phyloP scores from a whole-genome alignment of 768 basidiomycete genomes.

The Tephrocybe sp. region DNA sequence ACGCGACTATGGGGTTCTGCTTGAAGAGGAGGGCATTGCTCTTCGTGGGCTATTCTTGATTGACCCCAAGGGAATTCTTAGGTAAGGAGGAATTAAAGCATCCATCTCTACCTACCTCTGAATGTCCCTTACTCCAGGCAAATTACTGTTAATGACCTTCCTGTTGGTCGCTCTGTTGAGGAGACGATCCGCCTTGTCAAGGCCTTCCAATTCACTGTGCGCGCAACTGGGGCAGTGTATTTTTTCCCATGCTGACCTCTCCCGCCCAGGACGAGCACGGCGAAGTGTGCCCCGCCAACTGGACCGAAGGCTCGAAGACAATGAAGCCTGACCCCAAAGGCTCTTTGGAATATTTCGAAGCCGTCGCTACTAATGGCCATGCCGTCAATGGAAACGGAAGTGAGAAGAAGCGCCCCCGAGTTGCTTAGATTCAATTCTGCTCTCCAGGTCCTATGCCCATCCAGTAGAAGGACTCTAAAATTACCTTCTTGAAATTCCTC shows the following conservation, averaged over 20 bases:
- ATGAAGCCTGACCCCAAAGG: slow-evolving; percentile 79
- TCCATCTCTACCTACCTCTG: not conserved
- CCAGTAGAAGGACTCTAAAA: not conserved
- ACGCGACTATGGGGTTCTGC: slow-evolving; percentile 83
- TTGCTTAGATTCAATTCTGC: slow-evolving; percentile 13
- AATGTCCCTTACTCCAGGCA: slow-evolving; percentile 51
- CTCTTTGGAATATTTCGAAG: slow-evolving; percentile 72
- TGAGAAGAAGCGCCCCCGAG: slow-evolving; percentile 60
- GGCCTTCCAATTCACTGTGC: slow-evolving; percentile 88
- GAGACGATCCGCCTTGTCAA: slow-evolving; percentile 90
- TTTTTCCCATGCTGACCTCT: slow-evolving; percentile 1
- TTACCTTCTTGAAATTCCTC: not conserved
- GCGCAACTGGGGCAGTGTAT: slow-evolving; percentile 17
- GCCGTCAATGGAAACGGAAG: slow-evolving; percentile 32
- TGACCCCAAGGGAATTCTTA: slow-evolving; percentile 77
- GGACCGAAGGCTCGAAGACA: slow-evolving; percentile 79
- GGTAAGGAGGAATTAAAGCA: slow-evolving; percentile 36
- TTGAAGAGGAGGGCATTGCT: slow-evolving; percentile 87
- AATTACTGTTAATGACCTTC: slow-evolving; percentile 89
- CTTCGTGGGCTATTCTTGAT: slow-evolving; percentile 88
- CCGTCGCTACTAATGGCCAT: slow-evolving; percentile 23
- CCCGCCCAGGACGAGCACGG: slow-evolving; percentile 73
- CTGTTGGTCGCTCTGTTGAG: slow-evolving; percentile 93
- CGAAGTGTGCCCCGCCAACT: slow-evolving; percentile 92
- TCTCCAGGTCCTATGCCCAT: not conserved